phyloP scores from a whole-genome alignment of 2,329 filamentous ascomycete genomes.

The Cordyceps militaris region DNA sequence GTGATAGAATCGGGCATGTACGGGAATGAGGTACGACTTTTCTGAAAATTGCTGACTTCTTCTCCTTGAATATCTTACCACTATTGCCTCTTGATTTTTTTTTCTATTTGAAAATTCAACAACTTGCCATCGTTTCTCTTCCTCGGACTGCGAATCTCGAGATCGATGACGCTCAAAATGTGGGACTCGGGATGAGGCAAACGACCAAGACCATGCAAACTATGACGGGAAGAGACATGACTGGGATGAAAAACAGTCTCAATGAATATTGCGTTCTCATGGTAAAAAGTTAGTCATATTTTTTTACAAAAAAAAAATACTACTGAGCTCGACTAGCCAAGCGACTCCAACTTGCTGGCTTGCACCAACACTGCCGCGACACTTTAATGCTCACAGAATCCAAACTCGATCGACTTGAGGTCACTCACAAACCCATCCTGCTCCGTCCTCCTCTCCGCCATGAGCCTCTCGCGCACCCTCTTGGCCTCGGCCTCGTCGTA shows the following conservation, averaged over 20 bases:
- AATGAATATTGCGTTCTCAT: too few relatives aligned
- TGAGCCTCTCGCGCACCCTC: conserved; percentile 4
- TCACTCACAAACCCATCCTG: not conserved
- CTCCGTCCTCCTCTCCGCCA: conserved; percentile 6
- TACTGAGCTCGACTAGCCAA: not conserved
- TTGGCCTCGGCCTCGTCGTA: not conserved
- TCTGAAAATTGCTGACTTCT: too few relatives aligned
- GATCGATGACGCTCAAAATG: not conserved
- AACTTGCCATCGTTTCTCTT: not conserved
- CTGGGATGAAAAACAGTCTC: too few relatives aligned
- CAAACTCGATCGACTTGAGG: not conserved
- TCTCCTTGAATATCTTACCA: too few relatives aligned
- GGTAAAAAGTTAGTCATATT: too few relatives aligned
- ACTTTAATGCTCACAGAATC: not conserved
- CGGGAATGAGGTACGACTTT: not conserved
- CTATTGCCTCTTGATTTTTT: too few relatives aligned
- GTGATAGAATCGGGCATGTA: not conserved
- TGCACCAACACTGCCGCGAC: not conserved
- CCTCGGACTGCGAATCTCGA: not conserved
- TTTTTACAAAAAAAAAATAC: not conserved
- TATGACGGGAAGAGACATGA: too few relatives aligned
- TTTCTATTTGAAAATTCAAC: not conserved
- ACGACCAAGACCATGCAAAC: not conserved
- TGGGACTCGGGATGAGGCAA: not conserved
- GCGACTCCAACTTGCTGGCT: not conserved